Conservation (phyloP, 257 asterid species). For the Solanum dulcamara region DNA sequence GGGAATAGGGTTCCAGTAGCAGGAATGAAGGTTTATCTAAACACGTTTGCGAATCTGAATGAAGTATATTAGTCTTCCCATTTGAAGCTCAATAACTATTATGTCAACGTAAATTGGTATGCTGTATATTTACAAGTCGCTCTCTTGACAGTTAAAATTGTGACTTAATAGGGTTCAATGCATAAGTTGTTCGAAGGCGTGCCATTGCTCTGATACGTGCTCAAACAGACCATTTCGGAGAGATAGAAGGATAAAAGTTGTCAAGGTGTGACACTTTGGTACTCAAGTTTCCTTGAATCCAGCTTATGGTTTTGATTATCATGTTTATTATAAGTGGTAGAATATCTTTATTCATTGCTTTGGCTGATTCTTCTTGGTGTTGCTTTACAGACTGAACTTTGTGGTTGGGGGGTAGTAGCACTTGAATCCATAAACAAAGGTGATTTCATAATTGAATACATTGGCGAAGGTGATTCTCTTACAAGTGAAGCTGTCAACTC, state of each 20-base stretch:
- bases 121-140: neutral
- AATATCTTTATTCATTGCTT: neutral
- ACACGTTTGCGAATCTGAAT: neutral
- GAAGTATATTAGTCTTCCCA: neutral
- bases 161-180: conserved; percentile 56
- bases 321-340: neutral
- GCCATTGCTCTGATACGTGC: conserved; percentile 69
- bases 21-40: neutral
- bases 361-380: neutral
- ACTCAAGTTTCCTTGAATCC: neutral
- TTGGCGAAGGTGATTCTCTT: conserved; percentile 78
- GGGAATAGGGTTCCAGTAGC: neutral
- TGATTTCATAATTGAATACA: conserved; percentile 77
- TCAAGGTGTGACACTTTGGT: conserved; percentile 50
- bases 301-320: neutral
- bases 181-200: conserved; percentile 92
- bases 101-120: neutral
- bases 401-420: conserved; percentile 98
- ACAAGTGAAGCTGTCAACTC: neutral
- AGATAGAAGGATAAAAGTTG: conserved; percentile 57
- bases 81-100: neutral
- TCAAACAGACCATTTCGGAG: conserved; percentile 78
- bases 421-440: conserved; percentile 67
- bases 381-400: conserved; percentile 61
- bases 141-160: conserved; percentile 3